Evolutionary conservation across 352 stramenopile genomes (phyloP).

Genomic region (Nothophytophthora sp.): DNA sequence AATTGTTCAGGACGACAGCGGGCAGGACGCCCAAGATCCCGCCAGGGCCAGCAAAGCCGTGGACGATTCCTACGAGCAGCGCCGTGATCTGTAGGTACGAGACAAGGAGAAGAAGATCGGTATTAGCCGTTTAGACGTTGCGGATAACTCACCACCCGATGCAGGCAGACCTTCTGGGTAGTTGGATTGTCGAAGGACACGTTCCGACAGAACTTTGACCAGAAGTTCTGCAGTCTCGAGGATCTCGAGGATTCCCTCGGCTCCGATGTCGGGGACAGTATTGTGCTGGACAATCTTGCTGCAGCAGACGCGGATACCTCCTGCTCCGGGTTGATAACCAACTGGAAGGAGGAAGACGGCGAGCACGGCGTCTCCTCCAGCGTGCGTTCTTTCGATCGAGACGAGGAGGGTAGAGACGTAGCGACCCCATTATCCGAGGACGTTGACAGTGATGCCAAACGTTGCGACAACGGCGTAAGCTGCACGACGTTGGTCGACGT

Average conservation of each 20-base stretch:
- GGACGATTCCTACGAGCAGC: slow-evolving; percentile 81
- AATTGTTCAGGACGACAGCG: slow-evolving; percentile 78
- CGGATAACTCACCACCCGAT: not conserved
- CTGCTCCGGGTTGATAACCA: slow-evolving; percentile 18
- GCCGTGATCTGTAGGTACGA: slow-evolving; percentile 53
- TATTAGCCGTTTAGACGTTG: not conserved
- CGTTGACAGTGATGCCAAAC: slow-evolving; percentile 6
- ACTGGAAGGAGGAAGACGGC: slow-evolving; percentile 22
- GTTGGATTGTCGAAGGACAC: slow-evolving; percentile 51
- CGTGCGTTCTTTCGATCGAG: slow-evolving; percentile 5
- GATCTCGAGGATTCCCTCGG: slow-evolving; percentile 2
- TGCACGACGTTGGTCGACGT: slow-evolving; percentile 26
- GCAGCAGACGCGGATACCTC: slow-evolving; percentile 2
- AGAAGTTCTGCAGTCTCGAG: slow-evolving; percentile 12
- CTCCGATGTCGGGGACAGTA: no score
- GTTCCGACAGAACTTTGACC: slow-evolving; percentile 33
- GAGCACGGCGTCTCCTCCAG: slow-evolving; percentile 4
- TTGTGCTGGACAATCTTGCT: no score
- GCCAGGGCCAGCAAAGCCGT: slow-evolving; percentile 84
- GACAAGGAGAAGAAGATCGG: not conserved
- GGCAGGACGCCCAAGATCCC: slow-evolving; percentile 86
- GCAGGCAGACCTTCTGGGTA: slow-evolving; percentile 31
- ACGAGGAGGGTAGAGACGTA: slow-evolving; percentile 1
- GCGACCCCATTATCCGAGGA: not conserved
- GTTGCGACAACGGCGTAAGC: slow-evolving; percentile 19